Conservation (phyloP, 73 alveolate genomes). For the Paramecium sexaurelia region DNA sequence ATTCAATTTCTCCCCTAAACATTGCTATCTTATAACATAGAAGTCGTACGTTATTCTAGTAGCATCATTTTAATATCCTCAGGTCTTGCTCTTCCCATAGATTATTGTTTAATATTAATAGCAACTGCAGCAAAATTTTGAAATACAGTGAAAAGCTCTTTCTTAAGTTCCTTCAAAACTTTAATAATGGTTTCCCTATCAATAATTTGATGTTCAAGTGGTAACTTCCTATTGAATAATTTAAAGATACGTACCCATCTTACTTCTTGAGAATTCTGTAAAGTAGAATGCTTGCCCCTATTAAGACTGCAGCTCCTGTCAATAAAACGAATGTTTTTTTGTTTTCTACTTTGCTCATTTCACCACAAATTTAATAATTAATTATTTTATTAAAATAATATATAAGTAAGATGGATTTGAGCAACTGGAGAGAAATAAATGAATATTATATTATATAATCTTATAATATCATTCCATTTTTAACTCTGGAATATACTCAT, state of each 20-base stretch:
- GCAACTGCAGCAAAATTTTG: constrained; percentile 36
- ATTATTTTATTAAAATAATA: not conserved
- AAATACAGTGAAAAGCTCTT: constrained; percentile 65
- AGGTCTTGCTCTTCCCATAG: constrained; percentile 60
- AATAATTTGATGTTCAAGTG: not conserved
- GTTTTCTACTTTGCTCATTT: not conserved
- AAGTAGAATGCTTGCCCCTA: not conserved
- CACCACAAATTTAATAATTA: constrained; percentile 51
- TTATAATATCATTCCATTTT: not conserved
- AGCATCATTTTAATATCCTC: constrained; percentile 56
- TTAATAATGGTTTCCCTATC: constrained; percentile 59
- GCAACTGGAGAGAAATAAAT: not conserved
- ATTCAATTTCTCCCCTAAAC: constrained; percentile 55
- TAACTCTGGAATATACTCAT: constrained; percentile 8
- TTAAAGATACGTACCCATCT: not conserved
- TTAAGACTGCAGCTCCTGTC: not conserved
- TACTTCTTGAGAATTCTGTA: not conserved
- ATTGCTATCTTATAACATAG: not conserved
- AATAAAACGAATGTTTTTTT: not conserved
- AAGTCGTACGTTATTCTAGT: constrained; percentile 16
- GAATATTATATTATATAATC: too few relatives aligned
- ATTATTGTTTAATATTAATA: not conserved
- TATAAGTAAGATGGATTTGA: not conserved
- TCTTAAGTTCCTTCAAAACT: constrained; percentile 57
- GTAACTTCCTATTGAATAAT: not conserved